Evolutionary conservation across 768 basidiomycete genomes (phyloP).

Genomic region (Psilocybe tampanensis): DNA sequence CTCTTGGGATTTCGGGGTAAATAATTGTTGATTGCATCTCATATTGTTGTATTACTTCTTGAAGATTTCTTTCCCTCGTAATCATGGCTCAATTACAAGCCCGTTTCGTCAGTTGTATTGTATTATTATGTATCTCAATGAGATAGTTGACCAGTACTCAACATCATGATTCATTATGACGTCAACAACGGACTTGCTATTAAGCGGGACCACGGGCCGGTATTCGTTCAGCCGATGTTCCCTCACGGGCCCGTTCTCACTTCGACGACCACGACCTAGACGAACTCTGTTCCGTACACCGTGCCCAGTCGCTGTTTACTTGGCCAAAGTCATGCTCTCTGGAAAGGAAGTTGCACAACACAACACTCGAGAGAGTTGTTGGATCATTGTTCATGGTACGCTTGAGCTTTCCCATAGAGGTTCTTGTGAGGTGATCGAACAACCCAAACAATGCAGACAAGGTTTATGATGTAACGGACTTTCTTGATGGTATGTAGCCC

Average conservation of each 20-base stretch:
- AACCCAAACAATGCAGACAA: constrained; percentile 47
- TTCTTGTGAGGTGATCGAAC: not conserved
- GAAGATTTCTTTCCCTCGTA: no score
- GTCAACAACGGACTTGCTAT: not conserved
- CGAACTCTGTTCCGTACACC: not conserved
- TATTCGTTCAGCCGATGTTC: not conserved
- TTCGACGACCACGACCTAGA: constrained; percentile 1
- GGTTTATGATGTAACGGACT: constrained; percentile 82
- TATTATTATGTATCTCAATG: no score
- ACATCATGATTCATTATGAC: no score
- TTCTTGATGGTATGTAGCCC: constrained; percentile 60
- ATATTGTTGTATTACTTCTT: no score
- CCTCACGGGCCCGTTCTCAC: not conserved
- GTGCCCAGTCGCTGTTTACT: not conserved
- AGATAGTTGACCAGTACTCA: no score
- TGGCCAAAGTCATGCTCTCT: constrained; percentile 31
- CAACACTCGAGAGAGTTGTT: constrained; percentile 36
- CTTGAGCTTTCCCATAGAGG: constrained; percentile 12
- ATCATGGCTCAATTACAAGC: no score
- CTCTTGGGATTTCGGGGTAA: not conserved
- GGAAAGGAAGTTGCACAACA: constrained; percentile 36
- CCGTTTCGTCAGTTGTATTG: no score
- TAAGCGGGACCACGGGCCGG: not conserved
- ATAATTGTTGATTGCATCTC: not conserved
- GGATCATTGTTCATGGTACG: constrained; percentile 85